These are phyloP conservation scores for Paraconiothyrium brasiliense DNA, from an alignment of 2,329 filamentous ascomycete species.

Conservation along the genomic window DNA sequence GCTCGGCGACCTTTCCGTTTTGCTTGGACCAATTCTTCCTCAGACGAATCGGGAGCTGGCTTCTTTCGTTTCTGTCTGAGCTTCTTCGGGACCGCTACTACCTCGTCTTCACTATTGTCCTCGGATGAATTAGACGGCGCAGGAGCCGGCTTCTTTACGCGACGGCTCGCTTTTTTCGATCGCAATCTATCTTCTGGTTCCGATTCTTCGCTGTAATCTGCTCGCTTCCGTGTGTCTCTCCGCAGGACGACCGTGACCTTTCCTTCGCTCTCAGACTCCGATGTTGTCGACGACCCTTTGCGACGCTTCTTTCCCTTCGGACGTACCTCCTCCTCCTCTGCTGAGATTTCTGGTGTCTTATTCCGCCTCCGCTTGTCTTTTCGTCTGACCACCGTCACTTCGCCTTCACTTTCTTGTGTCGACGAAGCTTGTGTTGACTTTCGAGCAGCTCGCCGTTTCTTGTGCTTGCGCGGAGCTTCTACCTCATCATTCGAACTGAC, in stretches of 20 bases:
- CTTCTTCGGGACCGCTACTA: background rate
- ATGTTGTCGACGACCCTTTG: slow-evolving; percentile 12
- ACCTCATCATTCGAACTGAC: slow-evolving; percentile 17
- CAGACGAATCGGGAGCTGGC: background rate
- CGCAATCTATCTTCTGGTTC: background rate
- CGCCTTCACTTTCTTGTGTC: slow-evolving; percentile 20
- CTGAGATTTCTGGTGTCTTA: slow-evolving; percentile 16
- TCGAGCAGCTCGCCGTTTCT: slow-evolving; percentile 19
- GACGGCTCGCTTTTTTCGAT: background rate
- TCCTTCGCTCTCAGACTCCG: slow-evolving; percentile 5
- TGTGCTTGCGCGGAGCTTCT: slow-evolving; percentile 17
- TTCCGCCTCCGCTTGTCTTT: slow-evolving; percentile 17
- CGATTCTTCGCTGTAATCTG: background rate
- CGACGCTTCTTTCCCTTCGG: slow-evolving; percentile 19
- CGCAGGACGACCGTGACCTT: background rate
- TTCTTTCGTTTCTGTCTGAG: background rate
- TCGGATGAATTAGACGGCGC: slow-evolving; percentile 1
- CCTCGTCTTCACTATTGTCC: background rate
- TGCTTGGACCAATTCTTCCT: background rate
- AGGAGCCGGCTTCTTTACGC: background rate
- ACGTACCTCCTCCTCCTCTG: slow-evolving; percentile 15
- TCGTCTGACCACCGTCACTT: slow-evolving; percentile 20
- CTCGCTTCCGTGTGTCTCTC: background rate
- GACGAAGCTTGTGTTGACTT: slow-evolving; percentile 8
- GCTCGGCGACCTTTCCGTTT: background rate